These are phyloP conservation scores for Rhynchospora tenuis DNA, from an alignment of 176 grass and related monocot species.

Conservation along the genomic window DNA sequence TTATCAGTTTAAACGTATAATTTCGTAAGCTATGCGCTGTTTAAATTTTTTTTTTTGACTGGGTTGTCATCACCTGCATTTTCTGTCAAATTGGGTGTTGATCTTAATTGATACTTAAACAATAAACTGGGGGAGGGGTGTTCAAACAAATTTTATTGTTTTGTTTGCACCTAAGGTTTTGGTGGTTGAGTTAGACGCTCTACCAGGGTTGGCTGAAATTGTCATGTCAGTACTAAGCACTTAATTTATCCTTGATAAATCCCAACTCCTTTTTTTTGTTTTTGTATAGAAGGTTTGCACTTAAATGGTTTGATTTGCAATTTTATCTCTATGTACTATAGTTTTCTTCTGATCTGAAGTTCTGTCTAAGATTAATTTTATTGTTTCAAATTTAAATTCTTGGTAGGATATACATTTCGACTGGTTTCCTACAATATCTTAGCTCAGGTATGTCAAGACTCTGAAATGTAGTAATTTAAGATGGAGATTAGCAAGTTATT, in stretches of 20 bases:
- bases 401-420: constrained; percentile 49
- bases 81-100: no score
- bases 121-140: background rate
- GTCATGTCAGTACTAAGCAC: background rate
- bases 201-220: background rate
- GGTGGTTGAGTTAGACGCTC: background rate
- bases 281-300: background rate
- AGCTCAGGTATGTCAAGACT: constrained; percentile 58
- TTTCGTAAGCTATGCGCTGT: background rate
- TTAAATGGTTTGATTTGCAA: background rate
- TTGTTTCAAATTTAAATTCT: background rate
- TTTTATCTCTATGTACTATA: background rate
- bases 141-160: background rate
- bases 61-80: background rate
- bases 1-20: no score
- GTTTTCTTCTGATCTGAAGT: background rate
- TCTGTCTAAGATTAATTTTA: constrained; percentile 4
- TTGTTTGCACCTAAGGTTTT: background rate
- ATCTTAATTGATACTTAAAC: background rate
- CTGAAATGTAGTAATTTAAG: background rate
- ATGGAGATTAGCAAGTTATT: background rate
- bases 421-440: constrained; percentile 92
- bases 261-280: background rate
- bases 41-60: background rate
- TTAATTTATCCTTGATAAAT: background rate